Conservation (phyloP, 1,284 basidiomycete species). For the Pseudozyma flocculosa region DNA sequence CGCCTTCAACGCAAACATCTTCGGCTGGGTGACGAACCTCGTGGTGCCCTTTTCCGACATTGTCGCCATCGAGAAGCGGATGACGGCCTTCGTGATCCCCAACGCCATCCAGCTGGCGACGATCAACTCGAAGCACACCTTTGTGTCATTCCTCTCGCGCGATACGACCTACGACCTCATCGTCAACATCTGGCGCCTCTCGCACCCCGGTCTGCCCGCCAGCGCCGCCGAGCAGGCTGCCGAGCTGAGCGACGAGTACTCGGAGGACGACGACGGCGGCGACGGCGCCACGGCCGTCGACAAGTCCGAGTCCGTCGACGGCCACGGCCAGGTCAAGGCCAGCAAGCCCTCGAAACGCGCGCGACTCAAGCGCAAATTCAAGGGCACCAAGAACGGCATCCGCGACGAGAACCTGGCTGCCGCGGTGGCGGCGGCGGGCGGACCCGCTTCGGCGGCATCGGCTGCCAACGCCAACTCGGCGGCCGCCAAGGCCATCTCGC, state of each 20-base stretch:
- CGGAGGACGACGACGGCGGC: constrained; percentile 37
- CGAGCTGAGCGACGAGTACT: constrained; percentile 41
- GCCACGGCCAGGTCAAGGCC: constrained; percentile 20
- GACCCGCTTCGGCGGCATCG: too few relatives aligned
- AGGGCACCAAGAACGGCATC: constrained; percentile 35
- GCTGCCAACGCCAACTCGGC: constrained; percentile 1
- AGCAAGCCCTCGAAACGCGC: constrained; percentile 42
- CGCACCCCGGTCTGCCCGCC: constrained; percentile 72
- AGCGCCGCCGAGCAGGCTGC: constrained; percentile 52
- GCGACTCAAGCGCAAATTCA: constrained; percentile 41
- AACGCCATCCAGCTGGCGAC: constrained; percentile 94
- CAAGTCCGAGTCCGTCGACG: constrained; percentile 11
- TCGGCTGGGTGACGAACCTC: constrained; percentile 96
- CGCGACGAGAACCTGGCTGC: constrained; percentile 30
- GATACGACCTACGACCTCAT: constrained; percentile 97
- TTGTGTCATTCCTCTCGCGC: constrained; percentile 91
- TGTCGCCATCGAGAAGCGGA: constrained; percentile 87
- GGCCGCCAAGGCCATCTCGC: constrained; percentile 22
- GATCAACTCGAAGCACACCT: constrained; percentile 74
- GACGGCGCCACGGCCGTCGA: constrained; percentile 7
- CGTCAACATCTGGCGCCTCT: constrained; percentile 90
- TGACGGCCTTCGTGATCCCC: constrained; percentile 97
- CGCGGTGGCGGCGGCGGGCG: constrained; percentile 17
- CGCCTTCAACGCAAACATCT: constrained; percentile 98
- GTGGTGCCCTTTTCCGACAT: constrained; percentile 90